Percentiles rank a stretch among this genome's conserved stretches.
These are phyloP conservation scores for Bipolaris bicolor DNA, from an alignment of 2,329 filamentous ascomycete species.

Conservation along the genomic window DNA sequence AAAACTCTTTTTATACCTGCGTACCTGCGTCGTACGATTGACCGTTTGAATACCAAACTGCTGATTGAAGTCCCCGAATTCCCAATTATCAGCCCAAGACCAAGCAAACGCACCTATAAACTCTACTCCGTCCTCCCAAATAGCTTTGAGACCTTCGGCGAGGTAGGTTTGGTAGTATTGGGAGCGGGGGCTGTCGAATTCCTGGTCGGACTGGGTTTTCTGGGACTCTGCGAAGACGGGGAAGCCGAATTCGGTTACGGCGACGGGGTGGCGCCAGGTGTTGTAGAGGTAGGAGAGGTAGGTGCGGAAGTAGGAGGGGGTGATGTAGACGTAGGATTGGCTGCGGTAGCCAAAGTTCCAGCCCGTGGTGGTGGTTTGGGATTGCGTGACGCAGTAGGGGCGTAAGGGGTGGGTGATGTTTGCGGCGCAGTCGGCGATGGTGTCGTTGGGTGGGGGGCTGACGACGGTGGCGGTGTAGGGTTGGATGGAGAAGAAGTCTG, in stretches of 20 bases:
- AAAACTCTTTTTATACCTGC: conserved; percentile 64
- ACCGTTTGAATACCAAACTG: conserved; percentile 65
- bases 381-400: conserved; percentile 61
- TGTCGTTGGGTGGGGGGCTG: conserved; percentile 52
- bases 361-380: conserved; percentile 54
- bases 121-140: conserved; percentile 63
- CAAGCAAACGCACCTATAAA: conserved; percentile 63
- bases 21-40: conserved; percentile 59
- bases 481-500: conserved; percentile 64
- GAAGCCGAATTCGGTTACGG: conserved; percentile 64
- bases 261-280: conserved; percentile 59
- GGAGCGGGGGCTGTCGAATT: conserved; percentile 61
- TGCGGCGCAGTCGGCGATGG: conserved; percentile 56
- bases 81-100: conserved; percentile 61
- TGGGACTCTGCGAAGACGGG: conserved; percentile 59
- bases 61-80: conserved; percentile 58
- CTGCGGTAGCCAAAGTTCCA: conserved; percentile 66
- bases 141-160: conserved; percentile 61
- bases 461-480: conserved; percentile 64
- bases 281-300: conserved; percentile 66
- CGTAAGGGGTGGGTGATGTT: conserved; percentile 55
- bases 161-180: conserved; percentile 63
- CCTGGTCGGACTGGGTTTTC: conserved; percentile 55
- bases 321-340: conserved; percentile 63
- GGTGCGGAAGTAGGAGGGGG: conserved; percentile 63